Percentiles rank a stretch among this genome's conserved stretches.
These are phyloP conservation scores for Ogataea salicorniae DNA, from an alignment of 805 yeast species.

Conservation along the genomic window DNA sequence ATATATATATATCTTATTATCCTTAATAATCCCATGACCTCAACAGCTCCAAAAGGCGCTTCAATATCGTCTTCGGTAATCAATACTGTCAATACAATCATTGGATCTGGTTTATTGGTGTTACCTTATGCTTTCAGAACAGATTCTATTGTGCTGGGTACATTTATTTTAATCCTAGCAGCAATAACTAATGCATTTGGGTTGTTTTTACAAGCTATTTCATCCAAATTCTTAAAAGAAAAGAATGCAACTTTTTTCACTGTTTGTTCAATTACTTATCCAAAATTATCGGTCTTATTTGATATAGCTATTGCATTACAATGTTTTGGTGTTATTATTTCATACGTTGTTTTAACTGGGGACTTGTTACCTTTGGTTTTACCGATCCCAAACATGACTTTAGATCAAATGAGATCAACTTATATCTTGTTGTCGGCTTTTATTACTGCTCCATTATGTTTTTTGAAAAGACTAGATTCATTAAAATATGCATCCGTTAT, in stretches of 20 bases:
- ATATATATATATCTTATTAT: no score
- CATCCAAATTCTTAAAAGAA: constrained; percentile 48
- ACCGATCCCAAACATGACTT: constrained; percentile 32
- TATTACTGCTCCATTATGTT: constrained; percentile 60
- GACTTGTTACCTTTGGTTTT: constrained; percentile 62
- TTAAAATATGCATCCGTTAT: constrained; percentile 67
- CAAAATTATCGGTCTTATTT: constrained; percentile 61
- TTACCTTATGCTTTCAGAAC: constrained; percentile 68
- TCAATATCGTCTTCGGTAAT: constrained; percentile 55
- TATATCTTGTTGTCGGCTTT: constrained; percentile 50
- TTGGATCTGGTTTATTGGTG: constrained; percentile 77
- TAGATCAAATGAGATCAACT: constrained; percentile 35
- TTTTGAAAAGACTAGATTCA: constrained; percentile 57
- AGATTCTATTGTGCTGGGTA: constrained; percentile 61
- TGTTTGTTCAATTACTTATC: constrained; percentile 66
- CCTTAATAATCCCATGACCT: no score
- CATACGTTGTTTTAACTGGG: constrained; percentile 70
- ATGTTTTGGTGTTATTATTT: constrained; percentile 73
- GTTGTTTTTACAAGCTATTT: constrained; percentile 54
- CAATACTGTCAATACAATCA: constrained; percentile 68
- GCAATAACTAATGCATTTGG: constrained; percentile 68
- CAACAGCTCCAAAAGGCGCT: constrained; percentile 29
- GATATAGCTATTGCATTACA: constrained; percentile 72
- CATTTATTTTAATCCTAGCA: constrained; percentile 50
- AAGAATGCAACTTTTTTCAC: constrained; percentile 71